Percentiles rank a stretch among this genome's conserved stretches.
Conservation (phyloP, 257 asterid genomes). For the Solanum acaule region DNA sequence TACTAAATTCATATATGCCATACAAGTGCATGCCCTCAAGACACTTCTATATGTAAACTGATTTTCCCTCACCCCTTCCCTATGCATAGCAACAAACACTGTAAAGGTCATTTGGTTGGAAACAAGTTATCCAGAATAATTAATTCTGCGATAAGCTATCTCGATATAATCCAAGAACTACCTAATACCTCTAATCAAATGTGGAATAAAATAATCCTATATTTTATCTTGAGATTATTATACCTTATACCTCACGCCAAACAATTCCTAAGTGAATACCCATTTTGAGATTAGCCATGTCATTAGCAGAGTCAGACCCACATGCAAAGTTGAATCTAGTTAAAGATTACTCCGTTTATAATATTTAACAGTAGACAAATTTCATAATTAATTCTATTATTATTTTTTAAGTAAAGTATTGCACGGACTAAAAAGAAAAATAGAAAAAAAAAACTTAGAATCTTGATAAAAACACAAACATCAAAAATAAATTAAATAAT, state of each 20-base stretch:
- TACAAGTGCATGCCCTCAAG: slow-evolving; percentile 36
- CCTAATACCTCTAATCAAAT: too few relatives aligned
- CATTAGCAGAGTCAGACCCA: not conserved
- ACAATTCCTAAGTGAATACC: not conserved
- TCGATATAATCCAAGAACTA: too few relatives aligned
- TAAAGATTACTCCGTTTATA: too few relatives aligned
- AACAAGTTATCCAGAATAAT: not conserved
- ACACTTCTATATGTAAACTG: slow-evolving; percentile 52
- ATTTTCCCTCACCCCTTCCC: slow-evolving; percentile 32
- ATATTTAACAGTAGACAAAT: too few relatives aligned
- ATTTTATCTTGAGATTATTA: too few relatives aligned
- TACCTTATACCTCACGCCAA: not conserved
- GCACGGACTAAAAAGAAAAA: too few relatives aligned
- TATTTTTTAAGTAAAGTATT: too few relatives aligned
- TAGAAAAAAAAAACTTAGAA: too few relatives aligned
- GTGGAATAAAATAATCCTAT: not conserved
- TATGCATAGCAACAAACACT: slow-evolving; percentile 30
- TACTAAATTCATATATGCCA: slow-evolving; percentile 26
- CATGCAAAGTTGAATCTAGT: not conserved
- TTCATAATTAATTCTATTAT: too few relatives aligned
- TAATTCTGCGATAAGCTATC: not conserved
- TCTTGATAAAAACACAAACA: too few relatives aligned
- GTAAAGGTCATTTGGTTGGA: slow-evolving; percentile 5
- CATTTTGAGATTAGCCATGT: slow-evolving; percentile 24
- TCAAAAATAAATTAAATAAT: too few relatives aligned